These are phyloP conservation scores for Eucalyptus cladocalyx DNA, from an alignment of 345 rosid species.

Conservation along the genomic window DNA sequence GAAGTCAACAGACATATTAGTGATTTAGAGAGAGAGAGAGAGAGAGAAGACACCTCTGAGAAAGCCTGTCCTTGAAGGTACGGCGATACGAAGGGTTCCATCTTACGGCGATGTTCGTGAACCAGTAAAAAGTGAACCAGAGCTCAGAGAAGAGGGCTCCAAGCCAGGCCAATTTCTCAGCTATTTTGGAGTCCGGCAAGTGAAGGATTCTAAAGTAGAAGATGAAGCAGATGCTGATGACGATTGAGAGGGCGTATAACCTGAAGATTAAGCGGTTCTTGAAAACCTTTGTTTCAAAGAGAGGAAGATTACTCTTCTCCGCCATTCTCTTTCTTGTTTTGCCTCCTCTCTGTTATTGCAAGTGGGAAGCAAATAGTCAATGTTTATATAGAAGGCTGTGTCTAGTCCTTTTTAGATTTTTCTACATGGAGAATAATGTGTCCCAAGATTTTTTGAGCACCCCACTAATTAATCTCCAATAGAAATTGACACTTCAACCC, in stretches of 20 bases:
- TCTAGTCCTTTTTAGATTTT: not conserved
- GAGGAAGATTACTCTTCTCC: not conserved
- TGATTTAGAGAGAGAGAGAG: not conserved
- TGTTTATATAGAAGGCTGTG: not conserved
- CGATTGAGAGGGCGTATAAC: not conserved
- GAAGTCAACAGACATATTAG: not conserved
- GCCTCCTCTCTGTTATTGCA: not conserved
- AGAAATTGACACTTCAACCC: not conserved
- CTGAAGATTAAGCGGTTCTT: not conserved
- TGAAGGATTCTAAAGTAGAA: not conserved
- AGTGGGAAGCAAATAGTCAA: not conserved
- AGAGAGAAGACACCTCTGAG: not conserved
- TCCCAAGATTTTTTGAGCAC: not conserved
- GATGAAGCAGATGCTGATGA: not conserved
- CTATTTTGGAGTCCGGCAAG: not conserved
- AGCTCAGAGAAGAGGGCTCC: constrained; percentile 10
- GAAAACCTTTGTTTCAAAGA: not conserved
- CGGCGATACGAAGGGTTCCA: constrained; percentile 2
- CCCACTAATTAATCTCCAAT: not conserved
- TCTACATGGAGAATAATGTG: not conserved
- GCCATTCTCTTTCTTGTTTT: not conserved
- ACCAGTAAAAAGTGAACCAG: constrained; percentile 15
- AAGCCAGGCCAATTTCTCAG: constrained; percentile 10
- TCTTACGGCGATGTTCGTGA: not conserved
- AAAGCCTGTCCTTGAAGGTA: constrained; percentile 15